phyloP scores from a whole-genome alignment of 495 filamentous ascomycete genomes.

The Lepraria neglecta region DNA sequence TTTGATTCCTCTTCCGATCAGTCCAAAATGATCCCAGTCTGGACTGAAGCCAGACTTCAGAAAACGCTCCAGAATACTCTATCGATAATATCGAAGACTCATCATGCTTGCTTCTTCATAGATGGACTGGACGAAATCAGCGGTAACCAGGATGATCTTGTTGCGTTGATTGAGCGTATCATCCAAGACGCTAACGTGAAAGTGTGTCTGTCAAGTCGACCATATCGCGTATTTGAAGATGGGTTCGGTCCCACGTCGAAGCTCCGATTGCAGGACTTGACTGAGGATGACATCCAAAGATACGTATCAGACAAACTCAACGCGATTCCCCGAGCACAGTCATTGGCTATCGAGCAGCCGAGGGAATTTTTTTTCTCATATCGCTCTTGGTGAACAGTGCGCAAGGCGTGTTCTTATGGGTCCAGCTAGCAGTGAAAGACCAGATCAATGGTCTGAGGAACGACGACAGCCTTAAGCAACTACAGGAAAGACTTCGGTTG shows the following conservation, averaged over 20 bases:
- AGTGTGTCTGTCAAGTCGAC: slow-evolving; percentile 16
- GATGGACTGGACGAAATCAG: slow-evolving; percentile 16
- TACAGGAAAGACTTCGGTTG: neutral
- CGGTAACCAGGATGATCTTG: slow-evolving; percentile 10
- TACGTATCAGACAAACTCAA: slow-evolving; percentile 8
- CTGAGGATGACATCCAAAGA: slow-evolving; percentile 1
- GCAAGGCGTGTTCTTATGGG: slow-evolving; percentile 14
- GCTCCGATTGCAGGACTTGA: slow-evolving; percentile 12
- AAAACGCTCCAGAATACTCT: neutral
- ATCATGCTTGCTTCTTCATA: slow-evolving; percentile 9
- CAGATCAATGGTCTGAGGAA: neutral
- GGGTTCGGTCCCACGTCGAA: slow-evolving; percentile 6
- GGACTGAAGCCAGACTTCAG: slow-evolving; percentile 9
- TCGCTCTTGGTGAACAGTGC: neutral
- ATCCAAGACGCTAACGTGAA: slow-evolving; percentile 1
- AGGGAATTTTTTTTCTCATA: neutral
- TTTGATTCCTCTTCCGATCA: no score
- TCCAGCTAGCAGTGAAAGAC: slow-evolving; percentile 3
- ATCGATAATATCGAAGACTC: neutral
- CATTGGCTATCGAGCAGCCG: neutral
- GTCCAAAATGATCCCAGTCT: neutral
- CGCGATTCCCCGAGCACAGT: neutral
- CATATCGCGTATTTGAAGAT: slow-evolving; percentile 3
- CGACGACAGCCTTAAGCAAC: neutral
- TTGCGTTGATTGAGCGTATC: neutral